phyloP scores from a whole-genome alignment of 108 stramenopile species.

The Nannochloropsis salina region DNA sequence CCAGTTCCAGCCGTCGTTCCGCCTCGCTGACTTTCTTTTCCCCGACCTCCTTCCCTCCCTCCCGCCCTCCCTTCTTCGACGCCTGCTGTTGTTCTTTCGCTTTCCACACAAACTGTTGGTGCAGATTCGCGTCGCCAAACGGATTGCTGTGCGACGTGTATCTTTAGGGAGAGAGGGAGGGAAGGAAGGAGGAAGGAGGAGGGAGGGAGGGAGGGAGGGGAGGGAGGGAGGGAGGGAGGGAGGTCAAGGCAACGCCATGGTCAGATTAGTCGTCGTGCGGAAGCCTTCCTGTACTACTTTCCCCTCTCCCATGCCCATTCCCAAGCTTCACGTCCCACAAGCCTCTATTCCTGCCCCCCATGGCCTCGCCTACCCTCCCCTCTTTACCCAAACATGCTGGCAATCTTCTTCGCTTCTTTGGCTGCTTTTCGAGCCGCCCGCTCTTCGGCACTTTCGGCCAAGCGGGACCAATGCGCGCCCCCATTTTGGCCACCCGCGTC shows the following conservation, averaged over 20 bases:
- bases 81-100: constrained; percentile 59
- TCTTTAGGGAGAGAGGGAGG: constrained; percentile 32
- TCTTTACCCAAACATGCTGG: constrained; percentile 32
- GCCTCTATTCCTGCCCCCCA: not conserved
- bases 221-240: too few relatives aligned
- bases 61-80: constrained; percentile 54
- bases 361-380: not conserved
- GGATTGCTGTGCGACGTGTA: constrained; percentile 98
- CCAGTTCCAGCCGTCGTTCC: constrained; percentile 59
- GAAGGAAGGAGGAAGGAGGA: not conserved
- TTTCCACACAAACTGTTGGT: constrained; percentile 86
- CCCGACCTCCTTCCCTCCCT: constrained; percentile 40
- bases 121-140: constrained; percentile 92
- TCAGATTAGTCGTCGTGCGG: too few relatives aligned
- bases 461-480: not conserved
- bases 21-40: constrained; percentile 26
- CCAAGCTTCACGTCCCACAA: too few relatives aligned
- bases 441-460: constrained; percentile 13
- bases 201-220: too few relatives aligned
- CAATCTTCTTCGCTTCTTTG: constrained; percentile 23
- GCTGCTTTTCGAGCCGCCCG: not conserved
- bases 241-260: too few relatives aligned
- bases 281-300: too few relatives aligned
- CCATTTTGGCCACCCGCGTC: not conserved
- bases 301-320: too few relatives aligned